Evolutionary conservation across 2,329 filamentous ascomycete genomes (phyloP), one percentile per base, ranked within the genome.

Genomic region (Trematosphaeria pertusa): DNA sequence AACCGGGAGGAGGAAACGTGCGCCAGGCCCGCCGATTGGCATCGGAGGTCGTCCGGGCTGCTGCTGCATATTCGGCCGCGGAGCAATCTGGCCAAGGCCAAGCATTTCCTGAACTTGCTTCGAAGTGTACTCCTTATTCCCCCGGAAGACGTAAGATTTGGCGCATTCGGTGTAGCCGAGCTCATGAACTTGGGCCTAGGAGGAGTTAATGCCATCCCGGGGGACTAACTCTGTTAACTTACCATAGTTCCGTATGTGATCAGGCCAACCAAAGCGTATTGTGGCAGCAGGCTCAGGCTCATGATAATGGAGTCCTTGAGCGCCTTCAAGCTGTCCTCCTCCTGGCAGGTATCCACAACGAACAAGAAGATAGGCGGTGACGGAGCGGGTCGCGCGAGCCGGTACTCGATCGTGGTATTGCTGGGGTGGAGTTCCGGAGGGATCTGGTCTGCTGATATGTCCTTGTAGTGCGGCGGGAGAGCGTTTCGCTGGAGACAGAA

Each of bases 61-160:
- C 48, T 84, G 84, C 74, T 88, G 84, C 67, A 82, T 77, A 36
- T 61, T 64, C 18, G 91, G 91, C 56, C 94, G 86, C 54, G 91
- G 73, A 26, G 85, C 85, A 18, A 88, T 80, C 15, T 87, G 83
- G 37, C 87, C 80, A 43, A 97, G 81, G 20, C 92, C 94, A 39
- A 99, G 86, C 94, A 99, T 99, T 69, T 99, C 94, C 73, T 97
- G 93, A n/a, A 99, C 91, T 71, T 97, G 92, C 77, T 97, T 97
- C 43, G 92, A 89, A n/a, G 87, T 83, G 73, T 99, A 99, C 67
- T 99, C 94, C 79, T 97, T 99, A 80, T 87, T 97, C 30, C 94
- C 94, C 46, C 93, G 86, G 81, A 99, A 99, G 32, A 99, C 94
- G 66, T 97, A 99, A 5, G 93, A 97, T 76, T 97, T 99, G 57